Evolutionary conservation across 1,284 basidiomycete species (phyloP).

Genomic region (Microbotryum intermedium): DNA sequence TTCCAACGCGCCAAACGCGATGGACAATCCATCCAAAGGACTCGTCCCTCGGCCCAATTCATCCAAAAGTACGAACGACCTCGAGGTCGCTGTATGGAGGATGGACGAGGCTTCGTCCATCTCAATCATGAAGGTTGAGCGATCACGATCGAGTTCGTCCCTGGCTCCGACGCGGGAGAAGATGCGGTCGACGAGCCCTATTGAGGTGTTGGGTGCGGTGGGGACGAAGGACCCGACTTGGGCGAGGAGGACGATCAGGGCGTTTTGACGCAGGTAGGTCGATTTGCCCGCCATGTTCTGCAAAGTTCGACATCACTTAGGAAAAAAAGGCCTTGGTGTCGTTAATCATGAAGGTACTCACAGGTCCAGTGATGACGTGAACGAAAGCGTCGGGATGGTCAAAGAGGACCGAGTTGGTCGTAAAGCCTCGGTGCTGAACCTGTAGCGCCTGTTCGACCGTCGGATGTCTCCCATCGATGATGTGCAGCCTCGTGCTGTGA

Average conservation of each 20-base stretch:
- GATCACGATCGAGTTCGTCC: conserved; percentile 85
- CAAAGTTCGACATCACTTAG: neutral
- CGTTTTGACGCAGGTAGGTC: conserved; percentile 83
- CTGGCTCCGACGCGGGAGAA: conserved; percentile 94
- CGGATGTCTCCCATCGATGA: conserved; percentile 78
- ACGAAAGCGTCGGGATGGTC: conserved; percentile 51
- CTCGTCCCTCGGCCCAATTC: conserved; percentile 95
- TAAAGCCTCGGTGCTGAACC: conserved; percentile 63
- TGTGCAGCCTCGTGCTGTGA: conserved; percentile 55
- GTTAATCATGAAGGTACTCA: conserved; percentile 43
- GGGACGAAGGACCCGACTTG: conserved; percentile 92
- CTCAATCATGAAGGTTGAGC: conserved; percentile 49
- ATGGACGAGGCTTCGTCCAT: conserved; percentile 46
- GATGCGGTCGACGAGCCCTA: conserved; percentile 83
- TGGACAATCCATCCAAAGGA: conserved; percentile 79
- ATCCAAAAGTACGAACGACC: conserved; percentile 79
- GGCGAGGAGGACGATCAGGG: conserved; percentile 80
- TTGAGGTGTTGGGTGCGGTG: conserved; percentile 55
- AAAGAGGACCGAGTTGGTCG: conserved; percentile 68
- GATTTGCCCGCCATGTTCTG: conserved; percentile 55
- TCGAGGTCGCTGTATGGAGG: conserved; percentile 61
- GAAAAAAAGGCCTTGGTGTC: too few species aligned
- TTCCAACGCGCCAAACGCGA: conserved; percentile 83
- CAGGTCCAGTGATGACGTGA: conserved; percentile 81
- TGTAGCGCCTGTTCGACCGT: conserved; percentile 84